phyloP scores from a whole-genome alignment of 306 rosid species.

The Fragaria nilgerrensis region DNA sequence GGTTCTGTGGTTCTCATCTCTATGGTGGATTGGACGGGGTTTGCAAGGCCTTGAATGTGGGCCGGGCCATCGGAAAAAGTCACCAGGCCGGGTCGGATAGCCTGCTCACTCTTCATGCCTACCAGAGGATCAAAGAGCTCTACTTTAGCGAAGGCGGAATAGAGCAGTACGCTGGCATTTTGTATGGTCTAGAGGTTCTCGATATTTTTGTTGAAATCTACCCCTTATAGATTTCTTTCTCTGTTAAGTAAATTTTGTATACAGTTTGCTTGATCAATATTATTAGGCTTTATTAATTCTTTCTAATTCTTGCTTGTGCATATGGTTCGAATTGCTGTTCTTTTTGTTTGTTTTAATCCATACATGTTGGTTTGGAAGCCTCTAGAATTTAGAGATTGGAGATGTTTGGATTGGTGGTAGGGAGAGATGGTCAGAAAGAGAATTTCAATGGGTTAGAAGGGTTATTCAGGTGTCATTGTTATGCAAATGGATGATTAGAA shows the following conservation, averaged over 20 bases:
- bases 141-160: conserved; percentile 30
- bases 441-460: neutral
- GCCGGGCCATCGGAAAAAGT: conserved; percentile 45
- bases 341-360: neutral
- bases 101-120: conserved; percentile 54
- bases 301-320: neutral
- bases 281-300: conserved; percentile 23
- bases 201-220: conserved; percentile 9
- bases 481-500: neutral
- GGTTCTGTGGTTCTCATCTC: conserved; percentile 37
- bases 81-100: conserved; percentile 83
- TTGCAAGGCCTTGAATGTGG: conserved; percentile 36
- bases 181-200: conserved; percentile 53
- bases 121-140: conserved; percentile 37
- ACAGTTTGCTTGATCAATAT: conserved; percentile 23
- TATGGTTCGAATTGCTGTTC: neutral
- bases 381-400: neutral
- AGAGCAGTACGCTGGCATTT: conserved; percentile 47
- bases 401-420: neutral
- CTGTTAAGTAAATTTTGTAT: conserved; percentile 24
- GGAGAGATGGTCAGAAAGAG: neutral
- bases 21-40: conserved; percentile 62
- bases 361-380: neutral
- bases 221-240: conserved; percentile 17
- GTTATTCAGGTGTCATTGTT: neutral